Evolutionary conservation across 2,329 filamentous ascomycete species (phyloP), one percentile per base, ranked within the genome.

Genomic region (Tolypocladium guangdongense): DNA sequence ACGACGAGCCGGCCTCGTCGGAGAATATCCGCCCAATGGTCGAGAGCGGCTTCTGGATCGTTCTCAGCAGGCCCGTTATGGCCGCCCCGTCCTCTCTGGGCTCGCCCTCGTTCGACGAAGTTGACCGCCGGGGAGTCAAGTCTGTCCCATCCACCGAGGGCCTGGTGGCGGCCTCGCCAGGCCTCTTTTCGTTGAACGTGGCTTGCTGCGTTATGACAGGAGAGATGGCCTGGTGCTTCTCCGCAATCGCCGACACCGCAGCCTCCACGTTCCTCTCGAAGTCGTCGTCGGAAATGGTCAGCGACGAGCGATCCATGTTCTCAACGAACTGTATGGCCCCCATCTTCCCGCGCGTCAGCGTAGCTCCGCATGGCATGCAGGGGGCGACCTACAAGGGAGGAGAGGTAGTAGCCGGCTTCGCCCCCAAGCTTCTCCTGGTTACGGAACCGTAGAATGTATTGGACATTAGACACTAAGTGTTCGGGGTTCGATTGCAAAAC

Each of bases 351-450:
- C 4, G 8, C 27, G 37, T 55, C 16, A 58, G 53, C 36, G 37
- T 39, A 30, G 18, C n/a, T 37, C 10, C 5, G 45, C n/a, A 16
- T 8, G 36, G 27, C 36, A 20, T 14, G 35, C 51, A 36, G 36
- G 20, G 46, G 14, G 10, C 1, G 11, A 10, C 3, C 11, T 30
- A 90, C 87, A 60, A 99, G 73, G 8, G 93, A 97, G 35, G 92
- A 97, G 53, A 99, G 81, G 69, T 99, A 99, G 71, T 99, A 99
- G 14, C 93, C 93, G 16, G 93, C 92, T 74, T 99, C 93, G n/a
- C 93, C 93, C 27, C 88, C 88, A 1, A 99, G 82, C 68, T 97
- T 97, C 52, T 99, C 93, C 69, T 96, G 93, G 64, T 97, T 96
- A 51, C 93, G 84, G 74, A 99, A 99, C 47, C 95, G 85, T 51